These are phyloP conservation scores for Fimicolochytrium jonesii DNA, from an alignment of 192 early-diverging fungal species.

Conservation along the genomic window DNA sequence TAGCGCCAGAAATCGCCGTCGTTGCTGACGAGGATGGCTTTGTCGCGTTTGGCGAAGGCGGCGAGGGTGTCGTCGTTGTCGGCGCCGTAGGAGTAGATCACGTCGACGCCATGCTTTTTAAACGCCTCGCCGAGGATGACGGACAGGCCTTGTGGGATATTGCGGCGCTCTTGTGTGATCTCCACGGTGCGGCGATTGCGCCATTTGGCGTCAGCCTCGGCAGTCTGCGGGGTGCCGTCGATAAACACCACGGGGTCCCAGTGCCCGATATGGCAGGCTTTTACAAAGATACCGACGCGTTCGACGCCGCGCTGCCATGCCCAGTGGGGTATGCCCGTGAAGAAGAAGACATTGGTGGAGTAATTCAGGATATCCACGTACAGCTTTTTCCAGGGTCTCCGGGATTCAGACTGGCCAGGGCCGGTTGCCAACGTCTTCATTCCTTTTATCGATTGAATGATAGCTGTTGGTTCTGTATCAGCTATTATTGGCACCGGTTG, in stretches of 20 bases:
- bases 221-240: slow-evolving; percentile 5
- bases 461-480: no score
- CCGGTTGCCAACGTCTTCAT: no score
- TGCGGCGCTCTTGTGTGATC: background rate
- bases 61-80: slow-evolving; percentile 28
- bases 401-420: no score
- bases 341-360: no score
- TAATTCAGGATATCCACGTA: no score
- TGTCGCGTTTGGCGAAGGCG: slow-evolving; percentile 11
- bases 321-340: no score
- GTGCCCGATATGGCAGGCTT: no score
- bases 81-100: slow-evolving; percentile 9
- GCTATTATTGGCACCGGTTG: no score
- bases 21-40: slow-evolving; percentile 4
- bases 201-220: slow-evolving; percentile 17
- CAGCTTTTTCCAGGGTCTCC: no score
- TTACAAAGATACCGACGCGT: no score
- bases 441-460: no score
- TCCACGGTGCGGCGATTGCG: background rate
- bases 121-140: slow-evolving; percentile 10
- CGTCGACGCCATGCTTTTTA: slow-evolving; percentile 2
- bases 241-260: slow-evolving; percentile 12
- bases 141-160: background rate
- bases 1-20: slow-evolving; percentile 25
- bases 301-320: no score